Evolutionary conservation across 2,329 filamentous ascomycete species (phyloP).

Genomic region (Trichocomaceae sp.): DNA sequence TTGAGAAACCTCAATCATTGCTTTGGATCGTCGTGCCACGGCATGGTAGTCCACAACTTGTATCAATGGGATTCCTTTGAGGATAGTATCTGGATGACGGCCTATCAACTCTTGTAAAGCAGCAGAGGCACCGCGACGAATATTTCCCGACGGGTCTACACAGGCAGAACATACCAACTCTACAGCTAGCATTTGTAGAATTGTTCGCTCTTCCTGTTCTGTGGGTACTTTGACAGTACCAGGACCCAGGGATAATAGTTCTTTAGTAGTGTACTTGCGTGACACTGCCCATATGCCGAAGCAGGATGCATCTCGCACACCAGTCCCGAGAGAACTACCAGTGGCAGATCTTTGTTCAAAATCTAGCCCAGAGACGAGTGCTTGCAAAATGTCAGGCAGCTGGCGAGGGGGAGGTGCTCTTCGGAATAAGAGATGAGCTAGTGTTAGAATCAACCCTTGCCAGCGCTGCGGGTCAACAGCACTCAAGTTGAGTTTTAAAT

Average conservation of each 20-base stretch:
- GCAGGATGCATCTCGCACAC: slow-evolving; percentile 89
- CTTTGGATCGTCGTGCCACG: slow-evolving; percentile 78
- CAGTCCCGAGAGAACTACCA: slow-evolving; percentile 78
- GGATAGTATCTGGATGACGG: slow-evolving; percentile 78
- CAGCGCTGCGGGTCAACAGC: slow-evolving; percentile 76
- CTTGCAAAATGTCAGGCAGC: slow-evolving; percentile 67
- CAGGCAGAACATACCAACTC: slow-evolving; percentile 76
- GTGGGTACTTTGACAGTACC: slow-evolving; percentile 25
- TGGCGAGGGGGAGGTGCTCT: slow-evolving; percentile 67
- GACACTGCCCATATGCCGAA: slow-evolving; percentile 94
- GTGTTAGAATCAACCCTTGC: slow-evolving; percentile 85
- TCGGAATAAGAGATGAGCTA: slow-evolving; percentile 80
- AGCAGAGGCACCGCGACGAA: slow-evolving; percentile 83
- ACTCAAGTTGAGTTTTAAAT: slow-evolving; percentile 53
- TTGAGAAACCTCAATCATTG: slow-evolving; percentile 69
- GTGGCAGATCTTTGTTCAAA: slow-evolving; percentile 86
- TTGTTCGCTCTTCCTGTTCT: slow-evolving; percentile 28
- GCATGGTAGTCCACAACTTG: slow-evolving; percentile 90
- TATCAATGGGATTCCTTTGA: slow-evolving; percentile 75
- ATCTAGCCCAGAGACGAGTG: slow-evolving; percentile 68
- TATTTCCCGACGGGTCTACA: slow-evolving; percentile 86
- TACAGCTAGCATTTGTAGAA: slow-evolving; percentile 71
- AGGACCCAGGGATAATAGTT: slow-evolving; percentile 59
- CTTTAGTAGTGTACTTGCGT: slow-evolving; percentile 72
- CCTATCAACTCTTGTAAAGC: slow-evolving; percentile 91